Base-by-base conservation (phyloP, 108 stramenopile species). In the Cyclotella distinguenda region DNA sequence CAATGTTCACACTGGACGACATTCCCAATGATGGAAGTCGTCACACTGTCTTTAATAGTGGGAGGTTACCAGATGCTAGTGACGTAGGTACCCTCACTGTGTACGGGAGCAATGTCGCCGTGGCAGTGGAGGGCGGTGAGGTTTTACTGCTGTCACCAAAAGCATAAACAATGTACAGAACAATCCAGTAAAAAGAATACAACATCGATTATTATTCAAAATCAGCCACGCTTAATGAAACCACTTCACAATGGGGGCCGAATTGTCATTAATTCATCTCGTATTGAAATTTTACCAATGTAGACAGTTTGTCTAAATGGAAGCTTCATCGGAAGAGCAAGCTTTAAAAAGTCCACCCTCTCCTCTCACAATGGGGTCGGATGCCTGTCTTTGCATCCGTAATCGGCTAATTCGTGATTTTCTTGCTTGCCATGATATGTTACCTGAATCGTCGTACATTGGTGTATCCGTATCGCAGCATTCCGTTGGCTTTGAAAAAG, bases 51-150 rank as follows among this genome's bases (percentile, higher is more conserved):
- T 83, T 57, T 42, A 83, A 82, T 50, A 70, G 88, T 51, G 88
- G 84, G 3, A 68, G 54, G 55, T 53, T 89, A 28, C 85, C 85
- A 16, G 88, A 81, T 64, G 72, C 66, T 16, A 85, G 84, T 23
- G 84, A 85, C 53, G 72, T 68, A 26, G 88, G 85, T 10, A 77
- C 71, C 32, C 52, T 86, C 31, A 82, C 84, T 42, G 73, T 81
- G 27, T 26, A 77, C 21, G 78, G 71, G 6, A 42, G 36, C 11
- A 33, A 55, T 25, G 85, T 86, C 12, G 83, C 87, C 3, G 74
- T 79, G 1, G 38, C 85, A n/a, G 63, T 81, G 3, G 81, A 85
- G 38, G 82, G 83, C 27, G 85, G 82, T 13, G 85, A 86, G 47
- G 71, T 86, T 6, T 51, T 89, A 44, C 6, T 86, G 26, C 51